Conservation (phyloP, 768 basidiomycete genomes). For the Amanita subjunquillea region DNA sequence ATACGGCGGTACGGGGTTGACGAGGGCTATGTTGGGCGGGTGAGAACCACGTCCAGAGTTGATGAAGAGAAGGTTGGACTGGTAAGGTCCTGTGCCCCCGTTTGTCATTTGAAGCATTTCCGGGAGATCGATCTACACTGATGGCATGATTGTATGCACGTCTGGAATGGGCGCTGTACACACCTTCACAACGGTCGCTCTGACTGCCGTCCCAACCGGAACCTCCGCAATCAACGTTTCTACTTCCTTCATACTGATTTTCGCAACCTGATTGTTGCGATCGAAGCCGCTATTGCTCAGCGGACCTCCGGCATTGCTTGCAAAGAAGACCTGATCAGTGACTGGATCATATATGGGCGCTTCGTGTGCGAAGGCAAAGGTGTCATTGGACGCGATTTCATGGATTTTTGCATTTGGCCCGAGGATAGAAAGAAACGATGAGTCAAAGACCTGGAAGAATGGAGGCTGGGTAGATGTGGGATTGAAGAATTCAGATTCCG, state of each 20-base stretch:
- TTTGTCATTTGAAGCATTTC: slow-evolving; percentile 61
- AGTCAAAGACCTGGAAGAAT: slow-evolving; percentile 44
- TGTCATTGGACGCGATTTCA: slow-evolving; percentile 47
- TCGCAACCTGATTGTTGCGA: slow-evolving; percentile 53
- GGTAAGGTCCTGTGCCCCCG: slow-evolving; percentile 55
- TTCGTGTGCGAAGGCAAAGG: slow-evolving; percentile 71
- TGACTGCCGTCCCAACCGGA: slow-evolving; percentile 23
- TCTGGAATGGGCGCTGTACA: slow-evolving; percentile 7
- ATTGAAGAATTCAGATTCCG: slow-evolving; percentile 36
- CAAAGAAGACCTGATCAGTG: slow-evolving; percentile 70
- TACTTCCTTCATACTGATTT: slow-evolving; percentile 50
- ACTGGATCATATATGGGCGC: slow-evolving; percentile 57
- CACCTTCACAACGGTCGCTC: slow-evolving; percentile 38
- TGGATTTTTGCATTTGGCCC: slow-evolving; percentile 48
- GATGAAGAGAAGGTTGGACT: slow-evolving; percentile 46
- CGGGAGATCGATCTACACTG: slow-evolving; percentile 41
- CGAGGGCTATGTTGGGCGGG: slow-evolving; percentile 53
- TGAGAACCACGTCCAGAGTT: slow-evolving; percentile 56
- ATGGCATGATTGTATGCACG: background rate
- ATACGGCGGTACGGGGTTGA: slow-evolving; percentile 54
- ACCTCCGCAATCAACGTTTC: slow-evolving; percentile 30
- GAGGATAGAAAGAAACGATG: slow-evolving; percentile 48
- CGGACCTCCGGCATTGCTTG: slow-evolving; percentile 57
- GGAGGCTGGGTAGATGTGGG: slow-evolving; percentile 49
- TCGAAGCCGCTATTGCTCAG: slow-evolving; percentile 54